phyloP scores from a whole-genome alignment of 225 moss, liverwort and hornwort genomes.

The Pseudoscleropodium purum region DNA sequence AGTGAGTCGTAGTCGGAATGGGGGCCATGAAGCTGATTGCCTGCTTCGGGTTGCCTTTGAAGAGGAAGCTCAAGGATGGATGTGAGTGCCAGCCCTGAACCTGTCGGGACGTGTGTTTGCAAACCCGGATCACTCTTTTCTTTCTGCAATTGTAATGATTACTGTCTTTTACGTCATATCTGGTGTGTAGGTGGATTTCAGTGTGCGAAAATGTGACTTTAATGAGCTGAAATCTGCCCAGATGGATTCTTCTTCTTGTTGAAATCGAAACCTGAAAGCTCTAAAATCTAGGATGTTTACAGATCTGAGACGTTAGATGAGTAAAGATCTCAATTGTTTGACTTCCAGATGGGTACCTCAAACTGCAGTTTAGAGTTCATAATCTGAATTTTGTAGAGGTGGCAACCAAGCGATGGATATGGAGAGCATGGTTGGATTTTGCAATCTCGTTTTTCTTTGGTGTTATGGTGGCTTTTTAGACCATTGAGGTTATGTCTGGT shows the following conservation, averaged over 20 bases:
- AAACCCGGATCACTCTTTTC: neutral
- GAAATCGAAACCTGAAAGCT: neutral
- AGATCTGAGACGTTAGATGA: neutral
- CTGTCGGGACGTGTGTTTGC: neutral
- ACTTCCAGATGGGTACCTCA: neutral
- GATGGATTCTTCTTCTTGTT: neutral
- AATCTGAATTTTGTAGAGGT: neutral
- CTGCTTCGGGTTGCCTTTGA: conserved; percentile 25
- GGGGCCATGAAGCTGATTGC: conserved; percentile 24
- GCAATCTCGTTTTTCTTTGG: neutral
- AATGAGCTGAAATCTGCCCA: no score
- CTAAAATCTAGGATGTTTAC: neutral
- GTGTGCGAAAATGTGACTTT: neutral
- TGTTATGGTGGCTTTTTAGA: no score
- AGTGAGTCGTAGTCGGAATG: conserved; percentile 7
- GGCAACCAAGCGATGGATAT: neutral
- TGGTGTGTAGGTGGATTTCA: neutral
- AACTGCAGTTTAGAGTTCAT: neutral
- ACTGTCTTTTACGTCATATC: neutral
- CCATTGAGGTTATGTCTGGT: neutral
- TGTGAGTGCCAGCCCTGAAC: conserved; percentile 2
- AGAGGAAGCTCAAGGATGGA: conserved; percentile 12
- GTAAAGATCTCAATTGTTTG: neutral
- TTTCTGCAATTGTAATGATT: neutral
- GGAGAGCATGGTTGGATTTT: neutral